Conservation (phyloP, 2,329 filamentous ascomycete genomes). For the Raffaelea albimanens region DNA sequence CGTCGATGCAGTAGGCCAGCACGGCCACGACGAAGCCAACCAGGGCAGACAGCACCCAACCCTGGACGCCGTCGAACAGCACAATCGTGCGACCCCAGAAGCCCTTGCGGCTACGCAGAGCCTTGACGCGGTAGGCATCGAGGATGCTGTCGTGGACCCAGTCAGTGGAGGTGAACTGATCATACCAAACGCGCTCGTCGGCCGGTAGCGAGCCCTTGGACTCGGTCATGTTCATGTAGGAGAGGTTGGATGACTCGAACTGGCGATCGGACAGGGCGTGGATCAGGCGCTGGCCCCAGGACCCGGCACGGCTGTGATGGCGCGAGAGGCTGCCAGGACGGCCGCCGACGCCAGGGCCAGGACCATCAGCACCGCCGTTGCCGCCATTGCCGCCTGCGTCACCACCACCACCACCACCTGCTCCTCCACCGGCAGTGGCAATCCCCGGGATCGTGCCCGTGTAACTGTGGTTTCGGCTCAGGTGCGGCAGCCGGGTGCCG, state of each 20-base stretch:
- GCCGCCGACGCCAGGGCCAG: no score
- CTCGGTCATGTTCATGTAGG: constrained; percentile 45
- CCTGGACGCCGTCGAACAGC: constrained; percentile 78
- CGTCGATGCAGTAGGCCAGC: constrained; percentile 80
- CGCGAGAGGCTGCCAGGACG: constrained; percentile 20
- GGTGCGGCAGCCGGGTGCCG: constrained; percentile 9
- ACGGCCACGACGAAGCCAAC: constrained; percentile 80
- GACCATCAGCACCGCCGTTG: neutral
- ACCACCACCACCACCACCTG: neutral
- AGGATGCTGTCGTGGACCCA: constrained; percentile 98
- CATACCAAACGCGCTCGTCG: constrained; percentile 94
- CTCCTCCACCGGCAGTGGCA: no score
- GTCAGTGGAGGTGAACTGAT: constrained; percentile 94
- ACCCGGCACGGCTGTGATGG: constrained; percentile 48
- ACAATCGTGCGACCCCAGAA: constrained; percentile 69
- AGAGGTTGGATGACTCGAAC: constrained; percentile 25
- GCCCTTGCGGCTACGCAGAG: constrained; percentile 71
- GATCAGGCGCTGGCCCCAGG: constrained; percentile 51
- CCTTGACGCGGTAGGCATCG: constrained; percentile 82
- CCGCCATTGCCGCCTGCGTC: neutral
- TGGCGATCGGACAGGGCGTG: constrained; percentile 51
- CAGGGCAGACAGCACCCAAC: constrained; percentile 86
- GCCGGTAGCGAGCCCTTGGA: constrained; percentile 55
- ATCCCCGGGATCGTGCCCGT: constrained; percentile 10
- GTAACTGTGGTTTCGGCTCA: constrained; percentile 22